These are phyloP conservation scores for Helicostylum pulchrum DNA, from an alignment of 192 early-diverging fungal species.

Conservation along the genomic window DNA sequence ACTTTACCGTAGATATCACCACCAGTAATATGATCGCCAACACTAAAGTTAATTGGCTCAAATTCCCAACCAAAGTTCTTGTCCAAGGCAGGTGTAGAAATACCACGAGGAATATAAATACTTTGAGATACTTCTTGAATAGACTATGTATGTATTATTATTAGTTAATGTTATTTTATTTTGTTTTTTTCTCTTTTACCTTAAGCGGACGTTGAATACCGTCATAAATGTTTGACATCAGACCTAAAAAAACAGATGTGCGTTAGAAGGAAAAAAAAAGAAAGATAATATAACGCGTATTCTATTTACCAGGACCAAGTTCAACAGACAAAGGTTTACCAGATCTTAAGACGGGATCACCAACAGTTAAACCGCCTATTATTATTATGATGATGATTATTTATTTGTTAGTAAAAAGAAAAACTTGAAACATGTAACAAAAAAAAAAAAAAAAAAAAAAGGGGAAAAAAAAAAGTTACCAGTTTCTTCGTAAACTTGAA, in stretches of 20 bases:
- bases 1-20: constrained; percentile 96
- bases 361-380: constrained; percentile 93
- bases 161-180: neutral
- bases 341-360: constrained; percentile 97
- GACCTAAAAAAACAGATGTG: constrained; percentile 36
- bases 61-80: constrained; percentile 92
- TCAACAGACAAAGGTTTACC: constrained; percentile 98
- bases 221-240: constrained; percentile 96
- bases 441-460: neutral
- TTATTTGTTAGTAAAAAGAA: neutral
- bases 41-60: constrained; percentile 87
- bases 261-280: neutral
- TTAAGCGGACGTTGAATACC: constrained; percentile 99
- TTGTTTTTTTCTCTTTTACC: constrained; percentile 37
- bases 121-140: constrained; percentile 91
- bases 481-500: constrained; percentile 99
- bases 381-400: neutral
- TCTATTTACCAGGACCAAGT: constrained; percentile 88
- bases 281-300: neutral
- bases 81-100: constrained; percentile 96
- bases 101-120: constrained; percentile 99
- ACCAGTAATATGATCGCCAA: constrained; percentile 97
- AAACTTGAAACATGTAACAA: neutral
- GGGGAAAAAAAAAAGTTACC: constrained; percentile 44
- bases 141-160: constrained; percentile 35